Evolutionary conservation across 2,329 filamentous ascomycete genomes (phyloP).

Genomic region (Hymenoscyphus fraxineus): DNA sequence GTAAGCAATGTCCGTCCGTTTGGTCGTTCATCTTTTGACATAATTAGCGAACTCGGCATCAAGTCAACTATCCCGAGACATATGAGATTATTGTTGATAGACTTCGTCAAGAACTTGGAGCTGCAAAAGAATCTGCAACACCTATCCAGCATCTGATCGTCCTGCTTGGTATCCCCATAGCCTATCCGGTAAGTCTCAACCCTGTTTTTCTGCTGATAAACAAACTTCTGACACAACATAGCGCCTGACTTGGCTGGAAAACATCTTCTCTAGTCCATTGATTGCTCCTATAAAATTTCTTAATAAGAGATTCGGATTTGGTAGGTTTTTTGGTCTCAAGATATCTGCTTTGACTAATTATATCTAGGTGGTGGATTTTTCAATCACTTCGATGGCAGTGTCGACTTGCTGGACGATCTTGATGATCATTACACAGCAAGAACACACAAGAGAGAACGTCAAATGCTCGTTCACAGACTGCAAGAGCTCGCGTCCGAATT

Average conservation of each 20-base stretch:
- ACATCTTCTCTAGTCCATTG: constrained; percentile 78
- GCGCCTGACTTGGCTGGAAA: constrained; percentile 94
- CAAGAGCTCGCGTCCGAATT: constrained; percentile 82
- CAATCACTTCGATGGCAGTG: constrained; percentile 90
- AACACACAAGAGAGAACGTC: constrained; percentile 87
- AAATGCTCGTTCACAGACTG: constrained; percentile 71
- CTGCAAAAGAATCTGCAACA: constrained; percentile 68
- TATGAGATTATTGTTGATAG: constrained; percentile 85
- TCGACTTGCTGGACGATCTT: constrained; percentile 87
- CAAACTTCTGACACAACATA: constrained; percentile 32
- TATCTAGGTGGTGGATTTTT: constrained; percentile 58
- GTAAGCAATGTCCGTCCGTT: constrained; percentile 34
- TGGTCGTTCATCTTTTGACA: neutral
- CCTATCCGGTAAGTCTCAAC: constrained; percentile 65
- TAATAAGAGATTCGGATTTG: constrained; percentile 11
- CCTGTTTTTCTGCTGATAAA: constrained; percentile 22
- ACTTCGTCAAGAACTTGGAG: constrained; percentile 81
- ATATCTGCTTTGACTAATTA: neutral
- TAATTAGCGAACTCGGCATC: constrained; percentile 70
- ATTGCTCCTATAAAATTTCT: constrained; percentile 60
- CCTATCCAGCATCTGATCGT: constrained; percentile 85
- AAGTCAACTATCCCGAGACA: constrained; percentile 91
- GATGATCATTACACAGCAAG: constrained; percentile 95
- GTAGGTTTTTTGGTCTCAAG: neutral
- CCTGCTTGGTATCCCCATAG: constrained; percentile 81